Evolutionary conservation across 441 rosid species (phyloP), one percentile per base, ranked within the genome.

Genomic region (Croton laevigatus): DNA sequence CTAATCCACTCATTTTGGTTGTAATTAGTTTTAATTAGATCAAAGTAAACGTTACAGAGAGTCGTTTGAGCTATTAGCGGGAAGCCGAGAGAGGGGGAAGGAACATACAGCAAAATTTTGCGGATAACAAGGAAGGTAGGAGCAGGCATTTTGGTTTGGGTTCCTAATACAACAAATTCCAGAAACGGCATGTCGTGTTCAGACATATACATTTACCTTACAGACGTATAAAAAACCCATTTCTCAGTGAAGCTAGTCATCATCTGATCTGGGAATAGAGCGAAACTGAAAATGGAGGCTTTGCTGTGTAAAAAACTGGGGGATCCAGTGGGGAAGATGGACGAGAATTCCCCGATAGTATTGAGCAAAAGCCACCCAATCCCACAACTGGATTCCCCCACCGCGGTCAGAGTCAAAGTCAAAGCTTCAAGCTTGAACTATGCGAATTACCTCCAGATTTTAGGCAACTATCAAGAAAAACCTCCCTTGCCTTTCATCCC

Each of bases 391-490:
- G 77, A 71, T 0, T 82, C 85, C 5, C 84, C 87, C 9, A 89
- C 86, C 0, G 78, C 90, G 0, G 95, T 92, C 59, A 86, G 94
- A 57, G 88, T 92, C 27, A 83, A 83, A 42, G 93, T 91, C 48
- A 87, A 71, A 66, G 98, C 98, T 7, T 87, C 97, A 34, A 94
- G 99, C 95, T 81, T 91, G 84, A 91, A 88, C 79, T 89, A 72
- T 76, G 92, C 90, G 34, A 88, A 89, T 78, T 95, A 93, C 84
- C 87, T 95, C 65, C 96, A 95, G 82, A 85, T 91, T n/a, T 74
- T 85, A 55, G 98, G 99, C 34, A 89, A 91, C 62, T 91, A 91
- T 79, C 98, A 93, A 70, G 96, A 93, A 81, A 92, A 89, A 77
- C 87, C 84, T 53, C 80, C 88, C 1, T 79, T 95, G 9, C 97